Evolutionary conservation across 129 eudicot genomes (phyloP).

Genomic region (Escallonia rubra): DNA sequence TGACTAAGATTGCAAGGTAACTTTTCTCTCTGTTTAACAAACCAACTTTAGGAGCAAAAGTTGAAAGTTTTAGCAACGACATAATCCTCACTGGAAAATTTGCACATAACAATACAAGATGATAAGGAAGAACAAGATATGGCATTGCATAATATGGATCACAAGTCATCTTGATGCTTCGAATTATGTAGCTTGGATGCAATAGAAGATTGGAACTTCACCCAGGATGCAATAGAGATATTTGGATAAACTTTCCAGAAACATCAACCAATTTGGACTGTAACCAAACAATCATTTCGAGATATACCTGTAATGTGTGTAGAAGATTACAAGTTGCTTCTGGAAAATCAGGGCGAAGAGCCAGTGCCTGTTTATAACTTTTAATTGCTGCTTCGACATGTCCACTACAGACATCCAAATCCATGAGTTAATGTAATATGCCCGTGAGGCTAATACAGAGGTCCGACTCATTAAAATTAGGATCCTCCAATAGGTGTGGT

Average conservation of each 20-base stretch:
- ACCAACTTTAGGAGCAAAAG: too few species aligned
- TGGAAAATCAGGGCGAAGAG: slow-evolving; percentile 80
- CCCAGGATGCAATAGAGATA: neutral
- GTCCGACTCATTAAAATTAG: neutral
- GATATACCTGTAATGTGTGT: slow-evolving; percentile 82
- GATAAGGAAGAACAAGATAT: too few species aligned
- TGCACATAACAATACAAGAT: too few species aligned
- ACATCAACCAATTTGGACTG: neutral
- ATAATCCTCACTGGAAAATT: too few species aligned
- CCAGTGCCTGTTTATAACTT: slow-evolving; percentile 84
- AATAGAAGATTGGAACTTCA: too few species aligned
- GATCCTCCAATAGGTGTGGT: neutral
- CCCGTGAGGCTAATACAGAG: neutral
- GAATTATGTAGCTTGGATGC: too few species aligned
- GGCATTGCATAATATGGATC: too few species aligned
- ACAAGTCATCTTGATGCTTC: too few species aligned
- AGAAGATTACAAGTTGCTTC: slow-evolving; percentile 97
- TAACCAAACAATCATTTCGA: neutral
- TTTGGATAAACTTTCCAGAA: neutral
- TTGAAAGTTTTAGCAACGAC: too few species aligned
- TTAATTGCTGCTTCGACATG: slow-evolving; percentile 86
- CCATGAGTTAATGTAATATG: neutral
- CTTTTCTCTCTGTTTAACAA: too few species aligned
- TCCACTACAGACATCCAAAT: slow-evolving; percentile 43
- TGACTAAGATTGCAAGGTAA: too few species aligned